phyloP scores from a whole-genome alignment of 495 filamentous ascomycete genomes.

The Aspergillus nanangensis region DNA sequence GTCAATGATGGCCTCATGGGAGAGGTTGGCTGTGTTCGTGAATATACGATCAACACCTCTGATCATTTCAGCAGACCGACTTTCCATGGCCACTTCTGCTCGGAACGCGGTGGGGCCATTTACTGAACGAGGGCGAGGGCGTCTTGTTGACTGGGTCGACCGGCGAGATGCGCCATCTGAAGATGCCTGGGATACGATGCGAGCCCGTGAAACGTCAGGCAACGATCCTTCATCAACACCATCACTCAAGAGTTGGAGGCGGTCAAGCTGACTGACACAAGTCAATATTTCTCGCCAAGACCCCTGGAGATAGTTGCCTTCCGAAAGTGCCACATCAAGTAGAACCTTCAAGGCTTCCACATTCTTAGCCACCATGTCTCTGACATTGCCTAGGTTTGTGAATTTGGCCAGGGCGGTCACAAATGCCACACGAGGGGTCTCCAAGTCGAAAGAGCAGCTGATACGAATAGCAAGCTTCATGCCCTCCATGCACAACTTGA shows the following conservation, averaged over 20 bases:
- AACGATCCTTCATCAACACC: conserved; percentile 90
- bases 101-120: conserved; percentile 66
- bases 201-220: conserved; percentile 85
- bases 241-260: conserved; percentile 89
- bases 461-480: conserved; percentile 90
- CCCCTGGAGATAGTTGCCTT: conserved; percentile 80
- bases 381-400: conserved; percentile 90
- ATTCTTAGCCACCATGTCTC: conserved; percentile 95
- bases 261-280: conserved; percentile 93
- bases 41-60: conserved; percentile 93
- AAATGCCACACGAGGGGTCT: conserved; percentile 88
- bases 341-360: conserved; percentile 88
- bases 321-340: conserved; percentile 84
- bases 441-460: conserved; percentile 87
- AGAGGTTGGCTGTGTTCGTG: conserved; percentile 89
- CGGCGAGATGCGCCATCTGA: conserved; percentile 52
- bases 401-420: conserved; percentile 89
- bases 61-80: conserved; percentile 85
- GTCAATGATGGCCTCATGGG: conserved; percentile 93
- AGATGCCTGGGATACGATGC: conserved; percentile 56
- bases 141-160: conserved; percentile 59
- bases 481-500: conserved; percentile 88
- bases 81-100: conserved; percentile 84
- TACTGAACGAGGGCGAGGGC: conserved; percentile 61
- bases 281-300: conserved; percentile 96